Base-by-base conservation (phyloP, 176 grass and related monocot genomes). In the Musa schizocarpa region DNA sequence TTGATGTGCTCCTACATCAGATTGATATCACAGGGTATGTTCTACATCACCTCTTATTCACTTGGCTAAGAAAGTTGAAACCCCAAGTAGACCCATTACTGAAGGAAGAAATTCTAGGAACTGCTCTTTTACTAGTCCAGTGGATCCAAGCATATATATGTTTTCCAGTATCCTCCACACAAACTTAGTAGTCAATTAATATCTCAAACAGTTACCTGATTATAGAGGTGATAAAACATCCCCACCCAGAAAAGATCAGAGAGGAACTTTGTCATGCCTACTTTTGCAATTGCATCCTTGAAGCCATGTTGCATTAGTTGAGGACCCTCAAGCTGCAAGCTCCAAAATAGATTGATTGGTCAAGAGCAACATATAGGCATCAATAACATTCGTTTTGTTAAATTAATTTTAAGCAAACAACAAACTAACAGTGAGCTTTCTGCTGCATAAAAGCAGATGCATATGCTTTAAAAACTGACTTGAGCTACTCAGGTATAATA, bases 211-310 rank as follows among this genome's bases (percentile, higher is more conserved):
- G 25, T 78, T 94, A 99, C 96, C 91, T 99, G 96, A 76, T 99
- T 99, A 74, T 99, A 99, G 52, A 99, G 95, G 68, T 99, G 95
- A 83, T 99, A 99, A 86, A 99, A 99, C 81, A 99, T 81, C 68
- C 95, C 95, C 48, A 99, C 95, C 71, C 89, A 85, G 82, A 99
- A 88, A 71, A 99, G 83, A 77, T 99, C 96, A 50, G 88, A 76
- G 69, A 89, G 11, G 1, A 99, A 86, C 68, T 99, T 92, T 78
- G 74, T 87, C 78, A 89, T 5, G 54, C 96, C 88, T 75, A 95
- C 91, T 92, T 99, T 91, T 24, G 88, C 81, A 83, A 99, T 88
- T 80, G 88, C 88, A 81, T 99, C 86, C 1, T 79, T 87, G 65
- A 95, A 94, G 63, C 96, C 96, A 77, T 86, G 48, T 73, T 92